phyloP scores from a whole-genome alignment of 2,329 filamentous ascomycete genomes.

The Iodosphaeria phyllophila region DNA sequence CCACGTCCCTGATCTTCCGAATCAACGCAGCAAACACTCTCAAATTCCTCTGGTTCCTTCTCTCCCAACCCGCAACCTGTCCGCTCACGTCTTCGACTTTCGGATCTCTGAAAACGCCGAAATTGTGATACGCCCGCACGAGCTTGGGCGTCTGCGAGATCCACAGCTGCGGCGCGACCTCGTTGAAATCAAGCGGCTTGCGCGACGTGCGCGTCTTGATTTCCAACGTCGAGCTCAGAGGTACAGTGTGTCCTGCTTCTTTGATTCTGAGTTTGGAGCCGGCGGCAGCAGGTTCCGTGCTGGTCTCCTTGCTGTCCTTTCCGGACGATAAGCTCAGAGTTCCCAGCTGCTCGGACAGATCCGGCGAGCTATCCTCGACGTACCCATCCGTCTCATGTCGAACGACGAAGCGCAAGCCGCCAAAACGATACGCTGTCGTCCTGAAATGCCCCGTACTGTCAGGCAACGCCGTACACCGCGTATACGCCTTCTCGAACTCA shows the following conservation, averaged over 20 bases:
- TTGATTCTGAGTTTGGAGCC: constrained; percentile 13
- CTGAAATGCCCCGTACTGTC: constrained; percentile 24
- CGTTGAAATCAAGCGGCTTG: constrained; percentile 11
- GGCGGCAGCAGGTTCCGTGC: constrained; percentile 1
- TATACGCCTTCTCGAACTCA: constrained; percentile 25
- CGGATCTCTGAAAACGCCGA: constrained; percentile 15
- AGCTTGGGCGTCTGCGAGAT: constrained; percentile 25
- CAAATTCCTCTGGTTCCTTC: constrained; percentile 12
- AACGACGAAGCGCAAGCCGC: constrained; percentile 19
- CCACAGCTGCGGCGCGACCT: constrained; percentile 23
- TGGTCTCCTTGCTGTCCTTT: neutral
- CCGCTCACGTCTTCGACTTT: constrained; percentile 16
- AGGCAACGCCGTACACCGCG: constrained; percentile 12
- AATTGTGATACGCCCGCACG: constrained; percentile 22
- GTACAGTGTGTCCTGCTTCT: constrained; percentile 12
- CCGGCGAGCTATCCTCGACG: constrained; percentile 9
- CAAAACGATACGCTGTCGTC: constrained; percentile 23
- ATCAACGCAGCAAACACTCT: constrained; percentile 15
- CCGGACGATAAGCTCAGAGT: constrained; percentile 1
- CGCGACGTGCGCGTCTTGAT: constrained; percentile 21
- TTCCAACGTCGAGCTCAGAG: constrained; percentile 19
- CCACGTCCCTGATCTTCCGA: constrained; percentile 10
- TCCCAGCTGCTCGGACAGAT: constrained; percentile 1
- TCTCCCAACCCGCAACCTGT: constrained; percentile 17
- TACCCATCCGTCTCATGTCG: constrained; percentile 25